phyloP scores from a whole-genome alignment of 140 eudicot species.

The Oenanthe javanica region DNA sequence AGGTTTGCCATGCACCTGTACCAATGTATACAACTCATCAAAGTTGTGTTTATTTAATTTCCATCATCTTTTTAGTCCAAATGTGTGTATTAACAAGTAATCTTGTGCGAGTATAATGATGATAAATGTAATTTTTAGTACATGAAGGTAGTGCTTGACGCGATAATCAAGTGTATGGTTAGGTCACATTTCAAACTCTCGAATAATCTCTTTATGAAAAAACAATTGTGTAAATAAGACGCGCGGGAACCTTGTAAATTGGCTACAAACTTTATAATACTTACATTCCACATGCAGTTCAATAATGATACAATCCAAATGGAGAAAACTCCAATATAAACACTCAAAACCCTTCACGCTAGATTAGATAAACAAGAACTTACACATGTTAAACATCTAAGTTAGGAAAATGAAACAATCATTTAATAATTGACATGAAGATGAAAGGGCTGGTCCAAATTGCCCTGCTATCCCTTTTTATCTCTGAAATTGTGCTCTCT shows the following conservation, averaged over 20 bases:
- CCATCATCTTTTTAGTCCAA: background rate
- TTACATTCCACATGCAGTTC: constrained; percentile 4
- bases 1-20: constrained; percentile 17
- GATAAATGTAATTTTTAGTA: too few species aligned
- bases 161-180: background rate
- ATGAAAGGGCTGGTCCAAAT: constrained; percentile 13
- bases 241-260: background rate
- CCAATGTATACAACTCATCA: background rate
- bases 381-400: constrained; percentile 4
- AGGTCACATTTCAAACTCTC: background rate
- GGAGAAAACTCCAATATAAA: background rate
- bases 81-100: background rate
- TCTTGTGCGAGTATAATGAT: background rate
- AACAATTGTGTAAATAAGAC: background rate
- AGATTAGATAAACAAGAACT: constrained; percentile 7
- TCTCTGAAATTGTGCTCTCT: constrained; percentile 6
- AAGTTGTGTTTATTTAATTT: background rate
- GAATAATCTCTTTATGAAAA: too few species aligned
- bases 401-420: background rate
- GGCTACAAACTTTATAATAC: background rate
- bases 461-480: background rate
- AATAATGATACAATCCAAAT: constrained; percentile 11
- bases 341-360: constrained; percentile 21
- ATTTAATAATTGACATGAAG: constrained; percentile 9
- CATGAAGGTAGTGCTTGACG: background rate